These are phyloP conservation scores for Coemansia erecta DNA, from an alignment of 192 early-diverging fungal genomes.

Conservation along the genomic window DNA sequence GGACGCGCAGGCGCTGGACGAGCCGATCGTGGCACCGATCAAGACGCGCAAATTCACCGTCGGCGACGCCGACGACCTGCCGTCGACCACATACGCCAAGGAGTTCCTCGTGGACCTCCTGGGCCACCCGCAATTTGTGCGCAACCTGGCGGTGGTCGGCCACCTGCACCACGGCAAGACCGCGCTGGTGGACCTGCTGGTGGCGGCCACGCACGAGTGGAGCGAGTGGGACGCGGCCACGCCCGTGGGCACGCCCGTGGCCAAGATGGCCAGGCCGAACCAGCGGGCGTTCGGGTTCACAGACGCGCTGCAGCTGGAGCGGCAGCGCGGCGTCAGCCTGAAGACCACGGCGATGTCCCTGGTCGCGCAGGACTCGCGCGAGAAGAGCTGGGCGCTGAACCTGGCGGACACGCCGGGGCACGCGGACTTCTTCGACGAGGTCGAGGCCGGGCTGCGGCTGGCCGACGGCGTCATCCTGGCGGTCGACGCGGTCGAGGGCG, in stretches of 20 bases:
- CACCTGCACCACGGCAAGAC: conserved; percentile 99
- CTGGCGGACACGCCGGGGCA: conserved; percentile 95
- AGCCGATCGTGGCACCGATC: conserved; percentile 91
- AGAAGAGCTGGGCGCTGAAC: conserved; percentile 88
- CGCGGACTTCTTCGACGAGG: conserved; percentile 93
- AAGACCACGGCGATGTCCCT: conserved; percentile 94
- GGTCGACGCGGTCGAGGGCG: conserved; percentile 96
- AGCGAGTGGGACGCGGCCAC: conserved; percentile 45
- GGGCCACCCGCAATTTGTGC: conserved; percentile 73
- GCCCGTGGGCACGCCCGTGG: conserved; percentile 34
- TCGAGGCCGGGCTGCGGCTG: conserved; percentile 78
- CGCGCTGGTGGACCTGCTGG: conserved; percentile 87
- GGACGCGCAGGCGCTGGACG: conserved; percentile 92
- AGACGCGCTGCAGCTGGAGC: conserved; percentile 88
- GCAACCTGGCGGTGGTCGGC: conserved; percentile 90
- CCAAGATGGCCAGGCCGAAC: conserved; percentile 34
- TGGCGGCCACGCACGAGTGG: conserved; percentile 82
- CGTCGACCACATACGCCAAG: conserved; percentile 81
- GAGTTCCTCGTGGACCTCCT: conserved; percentile 86
- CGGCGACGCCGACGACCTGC: conserved; percentile 74
- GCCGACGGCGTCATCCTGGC: conserved; percentile 89
- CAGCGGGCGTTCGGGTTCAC: conserved; percentile 56
- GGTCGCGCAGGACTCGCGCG: conserved; percentile 81
- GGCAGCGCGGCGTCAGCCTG: conserved; percentile 84
- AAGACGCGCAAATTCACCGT: conserved; percentile 85